These are phyloP conservation scores for Penicillium goetzii DNA, from an alignment of 495 filamentous ascomycete species.

Conservation along the genomic window DNA sequence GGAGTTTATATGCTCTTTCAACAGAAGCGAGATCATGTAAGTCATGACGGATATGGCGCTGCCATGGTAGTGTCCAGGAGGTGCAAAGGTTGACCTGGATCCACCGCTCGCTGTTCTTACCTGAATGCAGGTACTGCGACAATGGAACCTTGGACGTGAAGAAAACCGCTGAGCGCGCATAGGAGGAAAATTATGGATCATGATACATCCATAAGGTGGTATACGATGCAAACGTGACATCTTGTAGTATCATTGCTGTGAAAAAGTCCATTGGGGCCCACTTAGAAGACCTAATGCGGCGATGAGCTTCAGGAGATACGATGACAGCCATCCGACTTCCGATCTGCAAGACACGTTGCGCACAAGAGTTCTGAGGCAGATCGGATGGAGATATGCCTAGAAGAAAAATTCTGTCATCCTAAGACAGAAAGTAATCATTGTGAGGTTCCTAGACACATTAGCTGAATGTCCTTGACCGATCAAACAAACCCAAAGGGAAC, in stretches of 20 bases:
- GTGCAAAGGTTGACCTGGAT: constrained; percentile 32
- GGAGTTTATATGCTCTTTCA: constrained; percentile 38
- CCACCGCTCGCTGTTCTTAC: constrained; percentile 23
- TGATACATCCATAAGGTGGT: constrained; percentile 22
- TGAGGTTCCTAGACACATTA: not conserved
- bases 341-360: constrained; percentile 6
- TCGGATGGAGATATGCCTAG: not conserved
- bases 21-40: constrained; percentile 13
- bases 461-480: not conserved
- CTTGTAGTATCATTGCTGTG: constrained; percentile 34
- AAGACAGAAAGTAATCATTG: not conserved
- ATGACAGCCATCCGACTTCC: constrained; percentile 3
- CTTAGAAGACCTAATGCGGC: constrained; percentile 37
- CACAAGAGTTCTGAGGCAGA: not conserved
- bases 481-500: not conserved
- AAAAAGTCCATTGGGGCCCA: constrained; percentile 15
- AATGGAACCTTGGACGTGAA: constrained; percentile 28
- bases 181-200: constrained; percentile 19
- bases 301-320: constrained; percentile 12
- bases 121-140: constrained; percentile 31
- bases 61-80: constrained; percentile 41
- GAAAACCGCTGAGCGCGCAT: constrained; percentile 26
- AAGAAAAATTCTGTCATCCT: not conserved
- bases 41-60: constrained; percentile 27
- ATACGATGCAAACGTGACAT: constrained; percentile 41